Conservation (phyloP, 1,139 yeast genomes). For the Saccharomyces hybrid region DNA sequence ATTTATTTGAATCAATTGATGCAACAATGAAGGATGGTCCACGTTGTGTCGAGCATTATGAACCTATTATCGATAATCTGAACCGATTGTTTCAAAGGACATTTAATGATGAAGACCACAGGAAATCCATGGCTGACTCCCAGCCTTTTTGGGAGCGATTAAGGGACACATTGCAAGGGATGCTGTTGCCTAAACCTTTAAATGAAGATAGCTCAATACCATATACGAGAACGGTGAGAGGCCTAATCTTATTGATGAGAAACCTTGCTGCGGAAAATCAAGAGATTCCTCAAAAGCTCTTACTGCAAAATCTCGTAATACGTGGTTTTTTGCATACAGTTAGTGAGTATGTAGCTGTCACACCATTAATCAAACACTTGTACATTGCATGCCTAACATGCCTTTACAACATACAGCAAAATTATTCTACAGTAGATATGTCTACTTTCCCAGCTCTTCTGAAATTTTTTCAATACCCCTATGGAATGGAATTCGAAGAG, state of each 20-base stretch:
- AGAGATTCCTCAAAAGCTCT: constrained; percentile 12
- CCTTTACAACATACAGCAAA: constrained; percentile 23
- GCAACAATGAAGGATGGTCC: neutral
- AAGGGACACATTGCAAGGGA: constrained; percentile 7
- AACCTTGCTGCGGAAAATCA: constrained; percentile 30
- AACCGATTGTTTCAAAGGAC: constrained; percentile 22
- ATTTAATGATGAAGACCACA: constrained; percentile 21
- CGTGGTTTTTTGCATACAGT: neutral
- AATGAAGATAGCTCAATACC: neutral
- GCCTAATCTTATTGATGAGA: constrained; percentile 31
- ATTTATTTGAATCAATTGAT: neutral
- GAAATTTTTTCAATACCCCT: constrained; percentile 20
- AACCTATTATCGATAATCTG: constrained; percentile 4
- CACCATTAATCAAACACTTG: constrained; percentile 1
- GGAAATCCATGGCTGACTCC: constrained; percentile 16
- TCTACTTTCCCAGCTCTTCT: constrained; percentile 12
- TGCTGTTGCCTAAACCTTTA: neutral
- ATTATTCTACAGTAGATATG: constrained; percentile 15
- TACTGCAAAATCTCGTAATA: neutral
- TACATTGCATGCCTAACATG: constrained; percentile 18
- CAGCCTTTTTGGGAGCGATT: constrained; percentile 16
- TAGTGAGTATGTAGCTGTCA: neutral
- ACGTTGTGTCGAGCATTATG: neutral
- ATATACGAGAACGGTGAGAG: constrained; percentile 20
- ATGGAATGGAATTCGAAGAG: constrained; percentile 4